These are phyloP conservation scores for Bauhinia variegata DNA, from an alignment of 306 rosid genomes.

Conservation along the genomic window DNA sequence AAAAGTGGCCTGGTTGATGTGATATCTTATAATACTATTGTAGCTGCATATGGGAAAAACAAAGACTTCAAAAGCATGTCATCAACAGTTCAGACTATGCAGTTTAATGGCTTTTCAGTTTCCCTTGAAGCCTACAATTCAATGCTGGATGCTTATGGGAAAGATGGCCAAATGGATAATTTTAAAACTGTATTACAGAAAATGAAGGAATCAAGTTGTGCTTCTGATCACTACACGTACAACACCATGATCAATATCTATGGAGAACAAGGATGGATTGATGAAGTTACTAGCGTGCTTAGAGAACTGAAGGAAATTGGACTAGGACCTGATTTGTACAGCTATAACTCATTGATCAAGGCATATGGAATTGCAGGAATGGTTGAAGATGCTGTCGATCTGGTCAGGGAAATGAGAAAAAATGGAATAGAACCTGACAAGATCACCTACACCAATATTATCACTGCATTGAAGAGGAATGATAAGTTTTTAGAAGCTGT, in stretches of 20 bases:
- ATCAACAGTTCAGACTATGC: conserved; percentile 62
- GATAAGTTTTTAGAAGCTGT: conserved; percentile 89
- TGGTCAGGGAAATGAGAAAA: conserved; percentile 86
- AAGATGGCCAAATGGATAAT: conserved; percentile 71
- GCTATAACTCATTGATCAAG: conserved; percentile 90
- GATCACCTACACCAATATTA: conserved; percentile 71
- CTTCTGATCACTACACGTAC: conserved; percentile 78
- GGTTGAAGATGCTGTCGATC: conserved; percentile 82
- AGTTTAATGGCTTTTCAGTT: conserved; percentile 81
- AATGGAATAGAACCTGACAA: conserved; percentile 84
- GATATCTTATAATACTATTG: conserved; percentile 82
- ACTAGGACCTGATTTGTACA: conserved; percentile 72
- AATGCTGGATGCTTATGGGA: conserved; percentile 91
- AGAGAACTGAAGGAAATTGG: conserved; percentile 71
- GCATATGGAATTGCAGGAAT: conserved; percentile 94
- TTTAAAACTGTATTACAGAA: conserved; percentile 64
- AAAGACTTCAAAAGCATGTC: conserved; percentile 78
- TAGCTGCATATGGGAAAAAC: conserved; percentile 75
- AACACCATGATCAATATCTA: conserved; percentile 86
- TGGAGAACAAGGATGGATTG: conserved; percentile 90
- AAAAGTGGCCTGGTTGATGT: conserved; percentile 71
- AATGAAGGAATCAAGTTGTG: conserved; percentile 70
- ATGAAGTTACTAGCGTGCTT: conserved; percentile 68
- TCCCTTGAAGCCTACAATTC: conserved; percentile 89
- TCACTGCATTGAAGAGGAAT: conserved; percentile 66